A percentile compares a stretch with the other conserved stretches of the same genome.
phyloP scores from a whole-genome alignment of 306 rosid species.

The Fagus crenata region DNA sequence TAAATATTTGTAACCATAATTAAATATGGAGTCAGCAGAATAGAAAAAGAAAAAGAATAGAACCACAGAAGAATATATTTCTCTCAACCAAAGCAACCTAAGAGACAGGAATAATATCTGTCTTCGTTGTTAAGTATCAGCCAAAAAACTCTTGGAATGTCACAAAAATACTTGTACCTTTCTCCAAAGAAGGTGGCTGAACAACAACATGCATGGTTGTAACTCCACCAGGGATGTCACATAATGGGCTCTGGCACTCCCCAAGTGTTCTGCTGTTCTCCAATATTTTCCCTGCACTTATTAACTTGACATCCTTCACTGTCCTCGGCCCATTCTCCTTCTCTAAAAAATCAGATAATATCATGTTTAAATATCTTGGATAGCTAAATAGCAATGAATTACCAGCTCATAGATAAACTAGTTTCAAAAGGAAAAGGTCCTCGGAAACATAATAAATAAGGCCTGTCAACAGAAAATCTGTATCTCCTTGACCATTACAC shows the following conservation, averaged over 20 bases:
- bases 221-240: conserved; percentile 73
- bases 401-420: background rate
- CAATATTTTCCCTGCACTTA: conserved; percentile 77
- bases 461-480: background rate
- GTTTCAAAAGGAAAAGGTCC: background rate
- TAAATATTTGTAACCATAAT: background rate
- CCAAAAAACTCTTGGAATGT: background rate
- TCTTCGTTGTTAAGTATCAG: background rate
- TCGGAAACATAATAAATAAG: background rate
- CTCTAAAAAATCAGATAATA: conserved; percentile 45
- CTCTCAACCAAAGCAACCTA: background rate
- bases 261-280: conserved; percentile 85
- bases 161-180: conserved; percentile 49
- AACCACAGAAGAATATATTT: background rate
- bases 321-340: conserved; percentile 87
- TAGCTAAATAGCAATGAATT: background rate
- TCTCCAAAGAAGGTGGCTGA: conserved; percentile 65
- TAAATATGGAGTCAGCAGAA: background rate
- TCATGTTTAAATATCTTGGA: background rate
- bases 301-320: conserved; percentile 84
- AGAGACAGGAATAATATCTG: background rate
- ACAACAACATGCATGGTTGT: conserved; percentile 92
- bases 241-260: conserved; percentile 82
- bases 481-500: background rate
- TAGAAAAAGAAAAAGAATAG: conserved; percentile 5